A percentile compares a stretch with the other conserved stretches of the same genome.
phyloP scores from a whole-genome alignment of 2,329 filamentous ascomycete genomes.

The Neonectria neomacrospora region DNA sequence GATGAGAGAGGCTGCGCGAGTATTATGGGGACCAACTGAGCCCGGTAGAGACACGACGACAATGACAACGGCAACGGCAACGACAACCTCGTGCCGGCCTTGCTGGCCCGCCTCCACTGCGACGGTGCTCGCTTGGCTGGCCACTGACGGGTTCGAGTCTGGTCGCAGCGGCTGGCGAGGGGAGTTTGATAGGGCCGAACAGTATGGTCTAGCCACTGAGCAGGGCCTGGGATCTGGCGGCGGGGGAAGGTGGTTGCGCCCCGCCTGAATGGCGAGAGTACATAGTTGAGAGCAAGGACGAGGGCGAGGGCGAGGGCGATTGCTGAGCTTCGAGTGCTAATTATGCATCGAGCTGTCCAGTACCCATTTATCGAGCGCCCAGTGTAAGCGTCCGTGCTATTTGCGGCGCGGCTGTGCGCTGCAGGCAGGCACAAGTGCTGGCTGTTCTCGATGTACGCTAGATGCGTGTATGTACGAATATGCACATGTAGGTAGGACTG shows the following conservation, averaged over 20 bases:
- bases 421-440: constrained; percentile 7
- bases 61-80: neutral
- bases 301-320: too few relatives aligned
- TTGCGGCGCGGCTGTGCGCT: constrained; percentile 45
- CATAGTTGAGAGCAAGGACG: too few relatives aligned
- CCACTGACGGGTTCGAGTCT: constrained; percentile 11
- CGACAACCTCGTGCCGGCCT: constrained; percentile 11
- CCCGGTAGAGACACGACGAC: constrained; percentile 14
- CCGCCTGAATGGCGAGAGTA: constrained; percentile 10
- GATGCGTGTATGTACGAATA: neutral
- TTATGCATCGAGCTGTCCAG: constrained; percentile 8
- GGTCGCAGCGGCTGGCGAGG: constrained; percentile 19
- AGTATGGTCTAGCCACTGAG: constrained; percentile 5
- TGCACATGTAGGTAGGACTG: neutral
- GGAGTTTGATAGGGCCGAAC: constrained; percentile 7
- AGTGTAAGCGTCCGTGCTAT: constrained; percentile 35
- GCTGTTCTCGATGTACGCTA: neutral
- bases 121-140: constrained; percentile 22
- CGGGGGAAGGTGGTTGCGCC: constrained; percentile 3
- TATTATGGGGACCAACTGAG: constrained; percentile 5
- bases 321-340: constrained; percentile 1
- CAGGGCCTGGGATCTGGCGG: constrained; percentile 9
- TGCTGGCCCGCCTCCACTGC: constrained; percentile 11
- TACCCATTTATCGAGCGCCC: neutral
- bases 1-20: neutral